phyloP scores from a whole-genome alignment of 2,329 filamentous ascomycete genomes.

The Pezicula radicicola region DNA sequence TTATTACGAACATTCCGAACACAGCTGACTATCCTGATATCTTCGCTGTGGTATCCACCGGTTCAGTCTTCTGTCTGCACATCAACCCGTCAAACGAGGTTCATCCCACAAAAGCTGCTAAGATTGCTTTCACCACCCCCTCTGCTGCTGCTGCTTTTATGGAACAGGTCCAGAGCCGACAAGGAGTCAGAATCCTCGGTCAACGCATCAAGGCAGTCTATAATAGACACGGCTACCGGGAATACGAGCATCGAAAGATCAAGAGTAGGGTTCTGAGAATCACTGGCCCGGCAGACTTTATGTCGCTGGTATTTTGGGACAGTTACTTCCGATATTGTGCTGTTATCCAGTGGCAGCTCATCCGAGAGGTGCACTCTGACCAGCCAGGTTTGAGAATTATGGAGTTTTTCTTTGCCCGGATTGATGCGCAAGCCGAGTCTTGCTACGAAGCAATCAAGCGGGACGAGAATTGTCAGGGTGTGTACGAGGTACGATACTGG shows the following conservation, averaged over 20 bases:
- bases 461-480: background rate
- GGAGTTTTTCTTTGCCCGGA: conserved; percentile 12
- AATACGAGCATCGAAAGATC: background rate
- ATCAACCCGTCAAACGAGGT: conserved; percentile 5
- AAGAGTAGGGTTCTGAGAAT: conserved; percentile 8
- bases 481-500: background rate
- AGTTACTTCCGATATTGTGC: conserved; percentile 9
- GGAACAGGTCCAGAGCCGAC: background rate
- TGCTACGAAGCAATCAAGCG: conserved; percentile 5
- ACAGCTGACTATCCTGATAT: conserved; percentile 6
- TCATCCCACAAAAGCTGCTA: conserved; percentile 12
- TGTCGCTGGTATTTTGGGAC: conserved; percentile 9
- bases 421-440: conserved; percentile 16
- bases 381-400: no score
- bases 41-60: conserved; percentile 12
- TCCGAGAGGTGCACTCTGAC: background rate
- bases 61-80: conserved; percentile 14
- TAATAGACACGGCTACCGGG: conserved; percentile 10
- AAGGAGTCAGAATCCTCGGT: conserved; percentile 4
- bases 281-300: conserved; percentile 9
- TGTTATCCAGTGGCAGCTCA: conserved; percentile 4
- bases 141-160: conserved; percentile 5
- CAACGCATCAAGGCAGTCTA: conserved; percentile 3
- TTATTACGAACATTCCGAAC: conserved; percentile 15
- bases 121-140: conserved; percentile 15